These are phyloP conservation scores for Daldinia childiae DNA, from an alignment of 495 filamentous ascomycete genomes.

Conservation along the genomic window DNA sequence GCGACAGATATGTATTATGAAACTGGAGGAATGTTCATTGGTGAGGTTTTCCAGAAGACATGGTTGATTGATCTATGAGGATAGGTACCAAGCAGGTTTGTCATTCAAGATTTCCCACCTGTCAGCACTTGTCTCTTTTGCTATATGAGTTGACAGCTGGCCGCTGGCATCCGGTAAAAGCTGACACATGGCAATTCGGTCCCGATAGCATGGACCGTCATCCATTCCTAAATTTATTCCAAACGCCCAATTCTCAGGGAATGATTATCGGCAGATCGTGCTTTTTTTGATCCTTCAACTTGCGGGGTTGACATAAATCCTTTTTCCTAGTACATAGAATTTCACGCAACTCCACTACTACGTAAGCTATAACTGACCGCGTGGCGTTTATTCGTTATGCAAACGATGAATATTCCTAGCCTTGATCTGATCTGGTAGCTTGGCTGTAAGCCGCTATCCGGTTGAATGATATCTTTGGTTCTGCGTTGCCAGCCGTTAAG, in stretches of 20 bases:
- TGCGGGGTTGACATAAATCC: constrained; percentile 30
- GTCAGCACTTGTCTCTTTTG: neutral
- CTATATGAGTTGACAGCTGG: constrained; percentile 6
- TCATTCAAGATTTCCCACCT: neutral
- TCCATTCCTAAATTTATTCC: constrained; percentile 32
- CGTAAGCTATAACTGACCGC: constrained; percentile 1
- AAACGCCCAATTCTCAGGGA: constrained; percentile 15
- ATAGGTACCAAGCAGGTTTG: neutral
- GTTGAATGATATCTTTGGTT: neutral
- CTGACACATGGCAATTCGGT: constrained; percentile 26
- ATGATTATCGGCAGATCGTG: constrained; percentile 37
- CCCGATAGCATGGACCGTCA: constrained; percentile 18
- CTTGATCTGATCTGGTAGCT: neutral
- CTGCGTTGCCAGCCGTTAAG: neutral
- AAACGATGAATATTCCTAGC: neutral
- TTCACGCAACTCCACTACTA: neutral
- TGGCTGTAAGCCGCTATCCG: neutral
- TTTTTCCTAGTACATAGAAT: too few species aligned
- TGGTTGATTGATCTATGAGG: neutral
- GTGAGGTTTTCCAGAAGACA: neutral
- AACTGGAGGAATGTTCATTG: neutral
- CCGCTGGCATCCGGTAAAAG: neutral
- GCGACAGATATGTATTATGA: neutral
- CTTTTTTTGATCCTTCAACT: constrained; percentile 33
- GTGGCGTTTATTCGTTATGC: constrained; percentile 3